Conservation (phyloP, 2,329 filamentous ascomycete genomes). For the Diaporthe amygdali region DNA sequence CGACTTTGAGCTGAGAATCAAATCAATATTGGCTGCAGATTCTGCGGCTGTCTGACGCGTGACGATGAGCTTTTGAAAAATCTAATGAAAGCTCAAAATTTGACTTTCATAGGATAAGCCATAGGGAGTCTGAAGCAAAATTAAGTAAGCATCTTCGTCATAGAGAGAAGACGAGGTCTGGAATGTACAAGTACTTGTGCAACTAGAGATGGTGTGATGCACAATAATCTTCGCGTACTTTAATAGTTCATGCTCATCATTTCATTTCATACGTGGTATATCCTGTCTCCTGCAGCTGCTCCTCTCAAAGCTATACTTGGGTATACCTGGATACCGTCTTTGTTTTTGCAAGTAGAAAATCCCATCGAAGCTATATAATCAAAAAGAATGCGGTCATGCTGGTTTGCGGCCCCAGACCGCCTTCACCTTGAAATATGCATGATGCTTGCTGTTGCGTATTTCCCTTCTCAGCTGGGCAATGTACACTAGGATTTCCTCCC, state of each 20-base stretch:
- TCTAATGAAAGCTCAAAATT: no score
- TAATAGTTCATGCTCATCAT: neutral
- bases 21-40: neutral
- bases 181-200: neutral
- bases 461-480: constrained; percentile 40
- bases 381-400: neutral
- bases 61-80: neutral
- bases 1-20: neutral
- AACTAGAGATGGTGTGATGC: neutral
- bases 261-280: neutral
- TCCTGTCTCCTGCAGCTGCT: neutral
- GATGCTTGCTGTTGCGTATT: constrained; percentile 34
- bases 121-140: neutral
- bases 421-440: constrained; percentile 36
- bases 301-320: neutral
- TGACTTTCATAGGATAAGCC: no score
- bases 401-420: constrained; percentile 37
- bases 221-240: neutral
- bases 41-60: neutral
- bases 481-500: constrained; percentile 39
- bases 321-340: no score
- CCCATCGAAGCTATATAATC: neutral
- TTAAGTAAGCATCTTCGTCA: neutral
- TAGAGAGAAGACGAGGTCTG: neutral
- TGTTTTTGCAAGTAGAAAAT: neutral